A percentile compares a stretch with the other conserved stretches of the same genome.
Evolutionary conservation across 352 stramenopile species (phyloP).

Genomic region (Ochromonadaceae sp.): DNA sequence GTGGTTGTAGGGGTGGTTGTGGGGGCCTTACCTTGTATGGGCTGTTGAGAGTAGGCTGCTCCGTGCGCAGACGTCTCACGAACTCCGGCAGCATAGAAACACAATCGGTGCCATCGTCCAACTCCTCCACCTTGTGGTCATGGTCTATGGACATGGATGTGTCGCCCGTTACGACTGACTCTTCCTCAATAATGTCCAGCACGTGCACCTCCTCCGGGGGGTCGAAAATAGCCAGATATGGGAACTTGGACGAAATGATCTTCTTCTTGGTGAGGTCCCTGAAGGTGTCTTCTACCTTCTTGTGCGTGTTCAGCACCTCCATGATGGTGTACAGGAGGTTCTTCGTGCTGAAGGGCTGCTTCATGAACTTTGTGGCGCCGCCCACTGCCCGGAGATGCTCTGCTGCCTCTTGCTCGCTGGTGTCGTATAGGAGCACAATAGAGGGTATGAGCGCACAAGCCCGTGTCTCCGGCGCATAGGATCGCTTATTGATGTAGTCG

Average conservation of each 20-base stretch:
- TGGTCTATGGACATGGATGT: not conserved
- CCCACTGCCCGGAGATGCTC: not conserved
- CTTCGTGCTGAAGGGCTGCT: not conserved
- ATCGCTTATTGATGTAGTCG: not conserved
- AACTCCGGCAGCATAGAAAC: not conserved
- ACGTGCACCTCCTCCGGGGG: not conserved
- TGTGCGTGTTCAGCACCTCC: not conserved
- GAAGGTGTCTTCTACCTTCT: conserved; percentile 10
- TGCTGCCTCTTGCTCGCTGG: not conserved
- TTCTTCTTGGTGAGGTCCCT: not conserved
- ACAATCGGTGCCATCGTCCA: not conserved
- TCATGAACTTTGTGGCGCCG: not conserved
- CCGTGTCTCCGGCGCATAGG: not conserved
- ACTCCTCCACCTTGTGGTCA: not conserved
- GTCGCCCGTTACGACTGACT: not conserved
- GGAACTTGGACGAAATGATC: not conserved
- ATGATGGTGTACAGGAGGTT: not conserved
- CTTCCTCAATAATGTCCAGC: not conserved
- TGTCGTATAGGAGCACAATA: not conserved
- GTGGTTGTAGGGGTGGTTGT: no score
- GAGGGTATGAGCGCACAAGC: conserved; percentile 5
- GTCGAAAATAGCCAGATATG: conserved; percentile 12
- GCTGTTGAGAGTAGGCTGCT: no score
- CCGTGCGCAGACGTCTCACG: no score
- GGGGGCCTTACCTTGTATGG: no score